Evolutionary conservation across 371 early-diverging fungal genomes (phyloP), one percentile per base, ranked within the genome.

Genomic region (Aphelidium insulamus): DNA sequence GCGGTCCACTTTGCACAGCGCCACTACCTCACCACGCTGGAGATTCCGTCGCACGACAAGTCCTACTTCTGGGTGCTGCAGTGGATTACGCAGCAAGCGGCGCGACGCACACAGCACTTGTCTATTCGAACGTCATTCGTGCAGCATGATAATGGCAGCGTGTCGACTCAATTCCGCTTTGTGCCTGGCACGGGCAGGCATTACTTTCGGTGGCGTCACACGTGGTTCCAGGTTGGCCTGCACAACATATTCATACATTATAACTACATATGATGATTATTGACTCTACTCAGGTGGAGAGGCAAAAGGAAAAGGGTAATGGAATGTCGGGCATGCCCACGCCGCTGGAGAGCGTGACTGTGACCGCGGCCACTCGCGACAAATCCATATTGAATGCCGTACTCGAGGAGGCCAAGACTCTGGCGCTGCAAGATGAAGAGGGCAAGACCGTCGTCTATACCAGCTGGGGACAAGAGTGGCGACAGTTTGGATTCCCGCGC

Each of bases 381-480:
- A 62, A 79, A 11, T 37, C 55, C 1, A 58, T 88, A 1, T 73
- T 95, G 36, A 45, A 61, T 2, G 54, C 62, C 1, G 53, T 95
- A 20, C 54, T 95, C 18, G 45, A 62, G n/a, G 84, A 86, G 35
- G 81, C 94, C 6, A 77, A 76, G 38, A 54, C 54, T 33, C 54
- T 68, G 45, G 94, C 94, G 8, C 40, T 91, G 26, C 59, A 70
- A 29, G 70, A 74, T 39, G 79, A 88, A 50, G 79, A 77, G 34
- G 92, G 91, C 10, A 87, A 87, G 39, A 88, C 86, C 0, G 91
- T 92, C 7, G 60, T 95, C 28, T 92, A 83, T 50, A 86, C 86
- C 1, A 77, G 78, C 28, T 83, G 70, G 55, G 97, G 92, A 0
- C 81, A 83, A 1, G 94, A 95, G 36, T 95, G 97, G 97, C 58